Evolutionary conservation across 495 filamentous ascomycete species (phyloP).

Genomic region (Bryoglossum gracile): DNA sequence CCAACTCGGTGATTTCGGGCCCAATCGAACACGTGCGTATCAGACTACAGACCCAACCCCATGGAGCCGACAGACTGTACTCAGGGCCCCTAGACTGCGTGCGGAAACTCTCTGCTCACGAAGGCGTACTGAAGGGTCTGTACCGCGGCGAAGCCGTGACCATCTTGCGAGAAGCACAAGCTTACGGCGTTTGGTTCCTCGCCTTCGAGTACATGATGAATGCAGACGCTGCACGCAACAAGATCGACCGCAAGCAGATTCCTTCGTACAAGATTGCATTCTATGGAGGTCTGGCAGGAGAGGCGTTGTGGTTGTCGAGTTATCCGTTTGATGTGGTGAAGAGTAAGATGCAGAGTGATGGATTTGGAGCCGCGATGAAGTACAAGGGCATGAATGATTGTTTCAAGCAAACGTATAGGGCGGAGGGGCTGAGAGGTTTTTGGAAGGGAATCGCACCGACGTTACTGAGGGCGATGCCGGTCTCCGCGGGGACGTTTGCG

Average conservation of each 20-base stretch:
- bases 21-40: constrained; percentile 98
- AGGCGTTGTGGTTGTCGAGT: constrained; percentile 84
- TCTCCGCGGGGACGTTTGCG: constrained; percentile 93
- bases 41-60: constrained; percentile 93
- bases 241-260: constrained; percentile 65
- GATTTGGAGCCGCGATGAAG: constrained; percentile 56
- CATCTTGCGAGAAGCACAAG: constrained; percentile 79
- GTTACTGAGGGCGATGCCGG: constrained; percentile 91
- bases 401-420: constrained; percentile 72
- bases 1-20: constrained; percentile 80
- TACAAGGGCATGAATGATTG: constrained; percentile 84
- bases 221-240: constrained; percentile 67
- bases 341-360: constrained; percentile 99
- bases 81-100: constrained; percentile 83
- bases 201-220: constrained; percentile 97
- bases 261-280: constrained; percentile 77
- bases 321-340: constrained; percentile 97
- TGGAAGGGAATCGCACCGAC: constrained; percentile 97
- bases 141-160: constrained; percentile 88
- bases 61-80: constrained; percentile 73
- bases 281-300: constrained; percentile 89
- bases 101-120: constrained; percentile 63
- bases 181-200: constrained; percentile 93
- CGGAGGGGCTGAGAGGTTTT: constrained; percentile 77
- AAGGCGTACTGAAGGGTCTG: constrained; percentile 60